Evolutionary conservation across 129 eudicot species (phyloP), one percentile per base, ranked within the genome.

Genomic region (Saposhnikovia divaricata): DNA sequence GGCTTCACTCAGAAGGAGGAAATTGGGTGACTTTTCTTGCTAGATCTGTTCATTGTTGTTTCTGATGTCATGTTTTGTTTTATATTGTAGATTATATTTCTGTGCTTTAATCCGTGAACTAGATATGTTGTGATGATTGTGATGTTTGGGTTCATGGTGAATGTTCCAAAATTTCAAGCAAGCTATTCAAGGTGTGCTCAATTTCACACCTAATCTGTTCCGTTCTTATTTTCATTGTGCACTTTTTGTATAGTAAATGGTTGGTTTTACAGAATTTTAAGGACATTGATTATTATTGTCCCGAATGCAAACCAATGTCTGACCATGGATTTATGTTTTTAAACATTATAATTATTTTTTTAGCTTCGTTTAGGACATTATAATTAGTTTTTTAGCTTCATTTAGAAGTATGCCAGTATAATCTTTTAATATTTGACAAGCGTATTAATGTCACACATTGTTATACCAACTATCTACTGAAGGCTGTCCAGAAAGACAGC

Each of bases 1-100:
- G 99, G 99, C 96, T 92, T 87, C 97, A 87, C 86, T 92, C 99
- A 61, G 99, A 95, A 89, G 97, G 96, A 40, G 99, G 96, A 70
- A 84, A 86, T 50, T 95, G 96, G 97, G 99, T 95, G 84, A 85
- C 94, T 80, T 66, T 65, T 47, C 81, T 72, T 73, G 31, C 55
- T 25, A 44, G 21, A 65, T 75, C 81, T 53, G 45, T 81, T 73
- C 5, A 27, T 43, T 2, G 12, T 38, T 19, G 3, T 77, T 55
- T 77, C 76, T 14, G 27, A 34, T 15, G 43, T 8, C 13, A 59
- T 40, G 23, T 40, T 10, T 46, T 23, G 53, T 74, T 77, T 72
- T 53, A 21, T 31, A 11, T 25, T 38, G 31, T 14, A 61, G 77
- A 74, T 81, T 21, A 76, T 50, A 50, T 76, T 78, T n/a, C 74